A percentile compares a stretch with the other conserved stretches of the same genome.
Evolutionary conservation across 805 yeast species (phyloP).

Genomic region (Hanseniaspora guilliermondii): DNA sequence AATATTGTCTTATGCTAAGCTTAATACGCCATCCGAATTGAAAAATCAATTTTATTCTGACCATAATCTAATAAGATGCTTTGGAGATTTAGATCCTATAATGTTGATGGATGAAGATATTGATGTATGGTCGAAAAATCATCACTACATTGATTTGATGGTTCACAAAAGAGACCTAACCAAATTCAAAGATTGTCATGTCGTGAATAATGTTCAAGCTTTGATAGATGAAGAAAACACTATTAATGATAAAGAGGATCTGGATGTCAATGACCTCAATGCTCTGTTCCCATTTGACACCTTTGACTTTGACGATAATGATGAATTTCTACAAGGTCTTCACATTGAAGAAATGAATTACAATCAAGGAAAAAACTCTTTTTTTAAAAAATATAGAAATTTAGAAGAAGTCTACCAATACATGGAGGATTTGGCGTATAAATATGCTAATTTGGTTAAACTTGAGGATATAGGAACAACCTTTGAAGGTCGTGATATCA

Average conservation of each 20-base stretch:
- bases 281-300: conserved; percentile 17
- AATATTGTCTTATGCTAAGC: not conserved
- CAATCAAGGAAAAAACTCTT: conserved; percentile 34
- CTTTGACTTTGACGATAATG: conserved; percentile 27
- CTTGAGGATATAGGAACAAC: conserved; percentile 65
- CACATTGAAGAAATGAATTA: conserved; percentile 5
- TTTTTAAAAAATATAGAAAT: conserved; percentile 60
- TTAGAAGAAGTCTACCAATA: conserved; percentile 58
- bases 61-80: conserved; percentile 1
- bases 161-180: conserved; percentile 16
- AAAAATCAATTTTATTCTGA: not conserved
- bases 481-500: conserved; percentile 58
- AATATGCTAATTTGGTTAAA: conserved; percentile 52
- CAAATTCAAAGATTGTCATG: conserved; percentile 27
- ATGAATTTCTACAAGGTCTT: conserved; percentile 5
- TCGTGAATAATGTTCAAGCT: conserved; percentile 48
- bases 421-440: conserved; percentile 47
- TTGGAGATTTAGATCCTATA: not conserved
- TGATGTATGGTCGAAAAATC: conserved; percentile 41
- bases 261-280: conserved; percentile 9
- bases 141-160: conserved; percentile 38
- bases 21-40: not conserved
- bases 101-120: conserved; percentile 11
- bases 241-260: conserved; percentile 27
- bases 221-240: conserved; percentile 38